A percentile compares a stretch with the other conserved stretches of the same genome.
phyloP scores from a whole-genome alignment of 1,284 basidiomycete genomes.

The Butyriboletus appendiculatus region DNA sequence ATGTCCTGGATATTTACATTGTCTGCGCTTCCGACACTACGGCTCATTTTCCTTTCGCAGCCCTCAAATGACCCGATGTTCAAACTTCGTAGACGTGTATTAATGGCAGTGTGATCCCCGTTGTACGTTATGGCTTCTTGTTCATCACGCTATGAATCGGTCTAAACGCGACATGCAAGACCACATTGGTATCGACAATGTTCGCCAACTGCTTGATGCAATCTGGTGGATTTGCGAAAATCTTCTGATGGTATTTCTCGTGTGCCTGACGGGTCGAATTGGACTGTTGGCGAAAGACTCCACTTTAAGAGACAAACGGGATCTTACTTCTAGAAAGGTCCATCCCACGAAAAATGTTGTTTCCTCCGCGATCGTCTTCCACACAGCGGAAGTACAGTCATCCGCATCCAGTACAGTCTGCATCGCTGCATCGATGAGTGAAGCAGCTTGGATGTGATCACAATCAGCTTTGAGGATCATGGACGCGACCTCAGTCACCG shows the following conservation, averaged over 20 bases:
- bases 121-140: background rate
- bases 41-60: too few species aligned
- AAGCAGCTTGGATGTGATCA: background rate
- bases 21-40: too few species aligned
- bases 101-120: too few species aligned
- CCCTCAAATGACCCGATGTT: too few species aligned
- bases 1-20: too few species aligned
- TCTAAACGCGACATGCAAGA: background rate
- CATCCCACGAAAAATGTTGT: constrained; percentile 1
- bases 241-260: constrained; percentile 1
- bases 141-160: background rate
- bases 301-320: background rate
- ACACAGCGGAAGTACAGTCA: background rate
- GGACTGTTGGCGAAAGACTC: background rate
- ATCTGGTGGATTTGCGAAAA: constrained; percentile 1
- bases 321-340: background rate
- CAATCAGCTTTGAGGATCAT: background rate
- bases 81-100: too few species aligned
- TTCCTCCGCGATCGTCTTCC: background rate
- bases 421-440: constrained; percentile 1
- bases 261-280: background rate
- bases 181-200: background rate
- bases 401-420: background rate
- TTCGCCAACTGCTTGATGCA: background rate
- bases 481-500: constrained; percentile 1